Evolutionary conservation across 148 eudicot genomes (phyloP), one percentile per base, ranked within the genome.

Genomic region (Nepenthes gracilis): DNA sequence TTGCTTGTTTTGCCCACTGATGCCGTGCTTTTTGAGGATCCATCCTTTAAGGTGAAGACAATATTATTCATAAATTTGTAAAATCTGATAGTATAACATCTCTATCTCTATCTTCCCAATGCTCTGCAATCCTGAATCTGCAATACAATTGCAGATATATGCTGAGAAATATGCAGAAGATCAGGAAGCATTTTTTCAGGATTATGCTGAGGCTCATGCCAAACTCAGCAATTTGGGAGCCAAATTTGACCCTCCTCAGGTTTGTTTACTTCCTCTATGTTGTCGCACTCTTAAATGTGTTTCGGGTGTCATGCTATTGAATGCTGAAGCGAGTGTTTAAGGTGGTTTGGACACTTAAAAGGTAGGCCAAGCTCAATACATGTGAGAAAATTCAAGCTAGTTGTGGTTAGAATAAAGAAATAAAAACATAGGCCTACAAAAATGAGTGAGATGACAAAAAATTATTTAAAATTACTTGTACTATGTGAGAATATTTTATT

Each of bases 161-260:
- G 95, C 96, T n/a, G 98, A 93, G 84, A 88, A 93, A 73, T 93
- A 93, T 63, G 95, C 96, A 37, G 87, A 48, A 59, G 95, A 88
- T 66, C 81, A 76, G 67, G 91, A 82, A 47, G 87, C 84, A 55
- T 93, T 93, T 72, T 93, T 88, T 65, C 81, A 84, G 63, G 96
- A 93, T 66, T 93, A 93, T 71, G 96, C 96, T 43, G 98, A 93
- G 67, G 81, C 98, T 51, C 98, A 93, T 76, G 98, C 96, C 68
- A 93, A 86, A 71, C 94, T 93, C 54, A 93, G 98, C 82, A 86
- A 88, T 67, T 81, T 74, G 49, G 98, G 98, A 74, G 95, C 96
- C 71, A 93, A 93, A 72, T 93, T 93, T 74, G 91, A 88, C 33
- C 98, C 96, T 54, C 75, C 96, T 57, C 85, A 88, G 96, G 98